These are phyloP conservation scores for Xylaria intraflava DNA, from an alignment of 495 filamentous ascomycete genomes.

Conservation along the genomic window DNA sequence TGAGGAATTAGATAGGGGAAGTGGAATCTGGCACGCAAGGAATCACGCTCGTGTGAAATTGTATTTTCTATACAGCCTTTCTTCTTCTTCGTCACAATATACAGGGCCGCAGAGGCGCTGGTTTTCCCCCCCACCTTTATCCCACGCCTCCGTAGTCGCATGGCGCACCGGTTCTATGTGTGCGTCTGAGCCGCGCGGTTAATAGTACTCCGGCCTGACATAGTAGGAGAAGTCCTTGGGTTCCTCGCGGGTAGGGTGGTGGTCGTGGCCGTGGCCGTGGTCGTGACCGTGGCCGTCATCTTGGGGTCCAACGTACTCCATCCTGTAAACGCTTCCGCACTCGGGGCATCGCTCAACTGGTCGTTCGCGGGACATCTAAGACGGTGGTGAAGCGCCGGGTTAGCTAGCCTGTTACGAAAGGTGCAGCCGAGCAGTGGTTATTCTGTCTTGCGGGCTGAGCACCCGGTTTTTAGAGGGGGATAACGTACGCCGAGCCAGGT, in stretches of 20 bases:
- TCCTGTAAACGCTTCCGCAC: slow-evolving; percentile 92
- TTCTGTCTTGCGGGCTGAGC: background rate
- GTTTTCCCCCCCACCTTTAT: background rate
- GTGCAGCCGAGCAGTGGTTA: background rate
- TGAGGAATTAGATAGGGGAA: background rate
- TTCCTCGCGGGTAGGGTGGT: slow-evolving; percentile 59
- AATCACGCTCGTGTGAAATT: slow-evolving; percentile 14
- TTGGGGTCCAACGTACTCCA: slow-evolving; percentile 85
- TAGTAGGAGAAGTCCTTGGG: slow-evolving; percentile 91
- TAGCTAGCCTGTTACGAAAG: slow-evolving; percentile 8
- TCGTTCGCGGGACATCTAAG: slow-evolving; percentile 77
- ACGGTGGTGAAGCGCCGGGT: background rate
- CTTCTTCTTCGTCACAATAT: slow-evolving; percentile 16
- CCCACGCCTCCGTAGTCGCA: slow-evolving; percentile 3
- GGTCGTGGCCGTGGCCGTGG: slow-evolving; percentile 52
- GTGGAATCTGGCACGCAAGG: slow-evolving; percentile 1
- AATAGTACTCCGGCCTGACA: slow-evolving; percentile 88
- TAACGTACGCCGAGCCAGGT: slow-evolving; percentile 79
- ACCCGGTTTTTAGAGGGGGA: background rate
- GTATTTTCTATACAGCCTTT: slow-evolving; percentile 18
- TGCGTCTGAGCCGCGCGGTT: slow-evolving; percentile 17
- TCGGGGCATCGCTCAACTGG: slow-evolving; percentile 90
- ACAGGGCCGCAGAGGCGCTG: slow-evolving; percentile 13
- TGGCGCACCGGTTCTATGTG: background rate
- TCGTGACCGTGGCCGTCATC: slow-evolving; percentile 62